Conservation (phyloP, 2,329 filamentous ascomycete species). For the Curvularia hawaiiensis region DNA sequence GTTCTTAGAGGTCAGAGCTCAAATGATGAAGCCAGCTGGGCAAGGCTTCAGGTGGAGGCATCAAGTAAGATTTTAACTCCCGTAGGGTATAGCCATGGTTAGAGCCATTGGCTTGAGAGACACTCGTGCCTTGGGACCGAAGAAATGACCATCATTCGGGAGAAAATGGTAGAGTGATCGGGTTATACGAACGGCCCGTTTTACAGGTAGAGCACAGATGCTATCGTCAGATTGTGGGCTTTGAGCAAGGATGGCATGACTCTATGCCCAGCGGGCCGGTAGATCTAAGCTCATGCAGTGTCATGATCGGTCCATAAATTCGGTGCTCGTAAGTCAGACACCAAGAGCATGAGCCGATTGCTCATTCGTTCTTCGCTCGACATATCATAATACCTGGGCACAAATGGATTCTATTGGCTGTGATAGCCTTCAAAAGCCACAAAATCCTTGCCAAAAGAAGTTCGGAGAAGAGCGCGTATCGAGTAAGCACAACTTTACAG, state of each 20-base stretch:
- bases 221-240: slow-evolving; percentile 21
- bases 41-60: slow-evolving; percentile 6
- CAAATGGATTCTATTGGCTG: slow-evolving; percentile 9
- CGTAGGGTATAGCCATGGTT: slow-evolving; percentile 6
- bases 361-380: slow-evolving; percentile 19
- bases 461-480: not conserved
- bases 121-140: not conserved
- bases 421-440: slow-evolving; percentile 1
- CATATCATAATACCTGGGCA: not conserved
- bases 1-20: slow-evolving; percentile 1
- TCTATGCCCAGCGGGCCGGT: slow-evolving; percentile 22
- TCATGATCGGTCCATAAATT: slow-evolving; percentile 7
- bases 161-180: slow-evolving; percentile 12
- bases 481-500: slow-evolving; percentile 5
- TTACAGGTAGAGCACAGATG: slow-evolving; percentile 19
- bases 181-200: slow-evolving; percentile 14
- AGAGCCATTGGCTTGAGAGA: slow-evolving; percentile 11
- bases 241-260: slow-evolving; percentile 16
- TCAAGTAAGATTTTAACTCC: slow-evolving; percentile 18
- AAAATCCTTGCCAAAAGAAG: slow-evolving; percentile 2
- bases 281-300: slow-evolving; percentile 20
- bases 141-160: not conserved
- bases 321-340: slow-evolving; percentile 17
- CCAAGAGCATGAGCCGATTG: slow-evolving; percentile 7
- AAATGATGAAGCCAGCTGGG: slow-evolving; percentile 15